phyloP scores from a whole-genome alignment of 2,329 filamentous ascomycete species.

The Fusarium papillatum region DNA sequence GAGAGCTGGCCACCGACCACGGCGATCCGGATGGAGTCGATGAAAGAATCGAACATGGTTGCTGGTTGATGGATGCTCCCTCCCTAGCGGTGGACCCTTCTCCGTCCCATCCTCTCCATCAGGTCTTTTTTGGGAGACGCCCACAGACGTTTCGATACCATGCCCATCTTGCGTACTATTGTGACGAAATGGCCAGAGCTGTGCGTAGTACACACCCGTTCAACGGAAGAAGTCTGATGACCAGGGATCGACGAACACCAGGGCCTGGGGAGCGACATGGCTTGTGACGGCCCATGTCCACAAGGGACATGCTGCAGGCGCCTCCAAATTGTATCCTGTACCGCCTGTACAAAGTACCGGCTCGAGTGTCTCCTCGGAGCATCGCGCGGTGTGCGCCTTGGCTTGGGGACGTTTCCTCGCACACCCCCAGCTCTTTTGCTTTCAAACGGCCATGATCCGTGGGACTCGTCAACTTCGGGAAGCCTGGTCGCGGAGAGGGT shows the following conservation, averaged over 20 bases:
- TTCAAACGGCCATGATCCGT: slow-evolving; percentile 20
- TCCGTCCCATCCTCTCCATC: slow-evolving; percentile 13
- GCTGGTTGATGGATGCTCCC: slow-evolving; percentile 3
- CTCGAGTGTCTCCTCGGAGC: slow-evolving; percentile 25
- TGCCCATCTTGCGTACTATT: background rate
- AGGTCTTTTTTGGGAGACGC: slow-evolving; percentile 21
- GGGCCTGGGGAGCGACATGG: slow-evolving; percentile 22
- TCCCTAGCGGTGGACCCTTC: slow-evolving; percentile 17
- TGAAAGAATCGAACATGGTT: slow-evolving; percentile 2
- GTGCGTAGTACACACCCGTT: slow-evolving; percentile 4
- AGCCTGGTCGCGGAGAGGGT: slow-evolving; percentile 20
- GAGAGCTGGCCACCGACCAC: slow-evolving; percentile 29
- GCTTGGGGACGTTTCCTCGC: background rate
- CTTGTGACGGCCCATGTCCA: background rate
- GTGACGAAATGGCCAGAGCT: slow-evolving; percentile 4
- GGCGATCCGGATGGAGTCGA: slow-evolving; percentile 35
- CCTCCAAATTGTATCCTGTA: slow-evolving; percentile 8
- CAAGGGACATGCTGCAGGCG: slow-evolving; percentile 6
- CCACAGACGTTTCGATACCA: slow-evolving; percentile 10
- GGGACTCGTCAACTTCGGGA: background rate
- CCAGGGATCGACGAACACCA: slow-evolving; percentile 35
- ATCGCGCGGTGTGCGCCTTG: slow-evolving; percentile 13
- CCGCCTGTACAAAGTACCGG: slow-evolving; percentile 4
- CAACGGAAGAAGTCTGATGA: background rate
- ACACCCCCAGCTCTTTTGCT: slow-evolving; percentile 26